Evolutionary conservation across 2,329 filamentous ascomycete genomes (phyloP), one percentile per base, ranked within the genome.

Genomic region (Epichloe bromicola): DNA sequence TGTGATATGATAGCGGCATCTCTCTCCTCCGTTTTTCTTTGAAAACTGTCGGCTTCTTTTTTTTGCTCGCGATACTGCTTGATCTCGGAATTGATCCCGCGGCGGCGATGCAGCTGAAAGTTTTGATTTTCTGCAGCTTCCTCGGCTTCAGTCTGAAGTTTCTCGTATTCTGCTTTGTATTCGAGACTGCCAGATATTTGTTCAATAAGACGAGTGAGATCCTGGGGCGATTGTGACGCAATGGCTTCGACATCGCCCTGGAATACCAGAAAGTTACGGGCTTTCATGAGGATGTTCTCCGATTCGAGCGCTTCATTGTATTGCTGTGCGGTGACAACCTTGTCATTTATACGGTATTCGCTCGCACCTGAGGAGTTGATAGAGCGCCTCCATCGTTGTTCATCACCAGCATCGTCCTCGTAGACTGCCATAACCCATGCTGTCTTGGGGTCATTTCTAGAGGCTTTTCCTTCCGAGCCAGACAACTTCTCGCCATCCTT

Each of bases 351-450:
- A 54, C 91, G 85, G 67, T 97, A 98, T 68, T 97, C 91, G 73
- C 90, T 96, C 30, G 83, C 82, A 45, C 93, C 93, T 55, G 83
- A 78, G 59, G 78, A 88, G 4, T 90, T 97, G 66, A 98, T 98
- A 58, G 83, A 85, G 55, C 93, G 87, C 71, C 95, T 95, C 93
- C 93, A 98, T 58, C 84, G 83, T 64, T 96, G 90, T 67, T 95
- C 88, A 61, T 95, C 88, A 45, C 89, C 91, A 2, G 89, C 89
- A 65, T 98, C 93, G 63, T 98, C 93, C 65, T 96, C 90, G 67
- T 97, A 98, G 15, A 98, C 91, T 33, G 93, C 93, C 89, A 96
- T 97, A 14, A 98, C 94, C 91, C 91, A 98, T 3, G 93, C 94
- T 3, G 84, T 93, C 66, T 90, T 93, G 1, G 93, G 93, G 60